Percentiles rank a stretch among this genome's conserved stretches.
Evolutionary conservation across 1,284 basidiomycete genomes (phyloP).

Genomic region (Ceratobasidium sp.): DNA sequence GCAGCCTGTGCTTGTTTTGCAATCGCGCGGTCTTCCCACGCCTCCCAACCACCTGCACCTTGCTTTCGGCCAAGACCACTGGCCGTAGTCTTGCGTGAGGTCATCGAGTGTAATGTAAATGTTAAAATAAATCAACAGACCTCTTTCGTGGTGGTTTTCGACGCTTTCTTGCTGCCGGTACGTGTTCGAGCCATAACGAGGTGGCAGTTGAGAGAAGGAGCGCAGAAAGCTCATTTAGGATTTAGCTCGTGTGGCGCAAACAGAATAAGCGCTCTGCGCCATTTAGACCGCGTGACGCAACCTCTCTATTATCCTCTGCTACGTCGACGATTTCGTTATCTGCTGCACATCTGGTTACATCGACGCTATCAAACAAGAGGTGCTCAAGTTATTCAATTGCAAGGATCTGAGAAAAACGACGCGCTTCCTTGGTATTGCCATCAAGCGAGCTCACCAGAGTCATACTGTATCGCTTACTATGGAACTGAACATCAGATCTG

Average conservation of each 20-base stretch:
- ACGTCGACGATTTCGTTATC: too few relatives aligned
- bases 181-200: too few relatives aligned
- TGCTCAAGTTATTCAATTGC: slow-evolving; percentile 1
- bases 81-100: not conserved
- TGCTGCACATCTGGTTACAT: slow-evolving; percentile 8
- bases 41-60: not conserved
- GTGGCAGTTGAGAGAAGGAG: too few relatives aligned
- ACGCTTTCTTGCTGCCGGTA: too few relatives aligned
- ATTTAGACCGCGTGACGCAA: too few relatives aligned
- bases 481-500: too few relatives aligned
- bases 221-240: too few relatives aligned
- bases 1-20: not conserved
- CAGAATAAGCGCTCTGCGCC: too few relatives aligned
- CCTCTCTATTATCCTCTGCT: too few relatives aligned
- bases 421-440: slow-evolving; percentile 45
- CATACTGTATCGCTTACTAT: slow-evolving; percentile 34
- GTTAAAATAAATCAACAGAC: too few relatives aligned
- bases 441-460: slow-evolving; percentile 13
- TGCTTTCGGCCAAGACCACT: not conserved
- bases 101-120: not conserved
- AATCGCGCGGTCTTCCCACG: not conserved
- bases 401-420: slow-evolving; percentile 45
- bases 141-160: too few relatives aligned
- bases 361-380: slow-evolving; percentile 10
- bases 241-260: too few relatives aligned